Base-by-base conservation (phyloP, 1,139 yeast species). In the Debaryomycetaceae sp. region DNA sequence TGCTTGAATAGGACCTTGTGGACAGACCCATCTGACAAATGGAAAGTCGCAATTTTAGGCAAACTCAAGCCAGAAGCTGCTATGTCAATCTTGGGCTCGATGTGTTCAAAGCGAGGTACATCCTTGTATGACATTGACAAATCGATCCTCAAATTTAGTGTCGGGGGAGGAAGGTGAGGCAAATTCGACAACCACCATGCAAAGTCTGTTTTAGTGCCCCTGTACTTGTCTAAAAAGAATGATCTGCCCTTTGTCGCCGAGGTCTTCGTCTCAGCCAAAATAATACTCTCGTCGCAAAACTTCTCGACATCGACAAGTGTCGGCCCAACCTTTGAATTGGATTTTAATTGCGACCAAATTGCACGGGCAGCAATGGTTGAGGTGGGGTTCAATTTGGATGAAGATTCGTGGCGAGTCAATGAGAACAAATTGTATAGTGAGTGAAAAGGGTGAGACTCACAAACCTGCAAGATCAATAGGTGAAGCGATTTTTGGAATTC, bases 1-100 rank as follows among this genome's bases (percentile, higher is more conserved):
- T 86, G 84, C 48, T 93, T 93, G 43, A 88, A 62, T 14, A 91
- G 60, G 48, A 81, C 68, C 35, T 64, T 74, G 37, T 75, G 80
- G 0, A 40, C 46, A 0, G 53, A 43, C 0, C 96, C 97, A 46
- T 76, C 71, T 0, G 77, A 63, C 13, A 80, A 56, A 0, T 35
- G 37, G 33, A 84, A 60, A 1, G 62, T 69, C 29, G 79, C 65
- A 30, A 91, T 82, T 50, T 89, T 89, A 0, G 98, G 98, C 37
- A 79, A 69, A 44, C 96, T 86, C 11, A 89, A 56, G 2, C 98
- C 98, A 0, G 88, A 75, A 0, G 83, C 52, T 0, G 98, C 94
- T 18, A 86, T 66, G 0, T 53, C 42, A 2, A 88, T 58, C 3
- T 50, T 56, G 1, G 67, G 57, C 5, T 66, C 68, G 3, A 83